A percentile compares a stretch with the other conserved stretches of the same genome.
These are phyloP conservation scores for Pseudogymnoascus sp. DNA, from an alignment of 2,329 filamentous ascomycete species.

Conservation along the genomic window DNA sequence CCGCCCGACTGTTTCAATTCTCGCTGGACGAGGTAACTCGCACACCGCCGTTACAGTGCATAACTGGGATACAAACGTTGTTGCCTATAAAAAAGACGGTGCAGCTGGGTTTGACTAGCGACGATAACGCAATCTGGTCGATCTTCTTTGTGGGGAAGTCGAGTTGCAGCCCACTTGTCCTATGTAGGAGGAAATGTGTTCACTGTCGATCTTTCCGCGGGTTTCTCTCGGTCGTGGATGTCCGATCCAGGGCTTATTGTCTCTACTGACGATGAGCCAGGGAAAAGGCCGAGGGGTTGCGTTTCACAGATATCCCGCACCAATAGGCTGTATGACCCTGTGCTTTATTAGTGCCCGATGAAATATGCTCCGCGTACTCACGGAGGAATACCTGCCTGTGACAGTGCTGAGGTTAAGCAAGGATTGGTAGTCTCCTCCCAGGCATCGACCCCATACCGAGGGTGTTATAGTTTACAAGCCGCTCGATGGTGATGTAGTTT, in stretches of 20 bases:
- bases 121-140: not conserved
- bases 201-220: not conserved
- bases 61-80: not conserved
- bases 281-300: not conserved
- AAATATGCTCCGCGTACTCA: not conserved
- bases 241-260: not conserved
- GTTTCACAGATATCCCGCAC: not conserved
- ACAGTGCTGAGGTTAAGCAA: too few relatives aligned
- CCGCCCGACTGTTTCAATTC: not conserved
- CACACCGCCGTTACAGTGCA: not conserved
- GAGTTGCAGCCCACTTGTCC: not conserved
- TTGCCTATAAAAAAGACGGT: not conserved
- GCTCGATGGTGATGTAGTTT: too few relatives aligned
- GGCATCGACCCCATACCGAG: too few relatives aligned
- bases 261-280: not conserved
- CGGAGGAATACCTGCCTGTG: too few relatives aligned
- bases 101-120: not conserved
- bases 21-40: not conserved
- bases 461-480: too few relatives aligned
- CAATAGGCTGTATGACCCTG: not conserved
- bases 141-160: not conserved
- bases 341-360: not conserved
- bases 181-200: not conserved
- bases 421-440: too few relatives aligned
- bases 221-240: not conserved